These are phyloP conservation scores for Leccinum pellstonianum DNA, from an alignment of 768 basidiomycete genomes.

Conservation along the genomic window DNA sequence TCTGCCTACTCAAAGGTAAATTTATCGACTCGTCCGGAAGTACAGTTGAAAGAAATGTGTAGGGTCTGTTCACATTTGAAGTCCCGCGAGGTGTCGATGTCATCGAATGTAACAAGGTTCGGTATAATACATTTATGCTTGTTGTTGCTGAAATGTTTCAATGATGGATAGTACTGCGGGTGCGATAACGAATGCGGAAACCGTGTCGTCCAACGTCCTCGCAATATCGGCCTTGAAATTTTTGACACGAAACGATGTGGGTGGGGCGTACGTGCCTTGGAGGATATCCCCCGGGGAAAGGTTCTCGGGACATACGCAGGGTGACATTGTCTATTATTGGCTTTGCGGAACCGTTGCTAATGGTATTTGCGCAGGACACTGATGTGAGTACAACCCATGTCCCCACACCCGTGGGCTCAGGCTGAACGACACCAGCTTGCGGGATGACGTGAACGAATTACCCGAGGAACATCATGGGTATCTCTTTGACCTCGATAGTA, in stretches of 20 bases:
- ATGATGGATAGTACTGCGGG: constrained; percentile 39
- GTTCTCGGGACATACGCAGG: constrained; percentile 70
- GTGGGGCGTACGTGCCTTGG: constrained; percentile 61
- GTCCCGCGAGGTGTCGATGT: constrained; percentile 46
- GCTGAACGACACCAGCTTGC: constrained; percentile 34
- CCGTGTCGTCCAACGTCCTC: constrained; percentile 59
- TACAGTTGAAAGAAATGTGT: constrained; percentile 1
- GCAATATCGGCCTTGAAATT: constrained; percentile 58
- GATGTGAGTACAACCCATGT: constrained; percentile 37
- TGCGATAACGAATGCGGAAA: constrained; percentile 51
- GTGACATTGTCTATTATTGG: constrained; percentile 35
- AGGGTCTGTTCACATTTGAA: constrained; percentile 54
- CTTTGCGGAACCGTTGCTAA: constrained; percentile 3
- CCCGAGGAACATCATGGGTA: constrained; percentile 42
- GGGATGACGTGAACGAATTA: constrained; percentile 42
- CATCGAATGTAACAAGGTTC: constrained; percentile 65
- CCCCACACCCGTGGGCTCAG: neutral
- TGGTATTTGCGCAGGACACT: constrained; percentile 37
- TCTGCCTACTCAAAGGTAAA: constrained; percentile 47
- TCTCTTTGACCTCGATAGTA: constrained; percentile 63
- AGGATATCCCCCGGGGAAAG: constrained; percentile 47
- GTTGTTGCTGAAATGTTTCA: neutral
- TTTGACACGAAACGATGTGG: constrained; percentile 61
- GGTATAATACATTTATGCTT: constrained; percentile 4
- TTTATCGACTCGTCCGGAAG: neutral